A percentile compares a stretch with the other conserved stretches of the same genome.
phyloP scores from a whole-genome alignment of 305 asterid genomes.

The Fraxinus sp. region DNA sequence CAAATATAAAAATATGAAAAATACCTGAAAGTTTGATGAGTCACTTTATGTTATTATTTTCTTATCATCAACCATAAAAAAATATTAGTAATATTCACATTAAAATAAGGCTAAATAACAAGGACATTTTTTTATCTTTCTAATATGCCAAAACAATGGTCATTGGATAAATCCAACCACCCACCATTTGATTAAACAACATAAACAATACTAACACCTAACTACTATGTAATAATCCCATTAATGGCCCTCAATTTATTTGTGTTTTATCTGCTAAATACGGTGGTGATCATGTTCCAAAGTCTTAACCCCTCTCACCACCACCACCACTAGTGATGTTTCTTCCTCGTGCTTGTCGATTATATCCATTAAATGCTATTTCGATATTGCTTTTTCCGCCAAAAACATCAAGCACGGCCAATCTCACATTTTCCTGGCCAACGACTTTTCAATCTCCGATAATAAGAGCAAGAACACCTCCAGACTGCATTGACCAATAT shows the following conservation, averaged over 20 bases:
- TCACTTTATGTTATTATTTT: neutral
- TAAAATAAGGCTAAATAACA: conserved; percentile 14
- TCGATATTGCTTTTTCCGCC: conserved; percentile 23
- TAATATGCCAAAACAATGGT: conserved; percentile 10
- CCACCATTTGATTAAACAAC: conserved; percentile 17
- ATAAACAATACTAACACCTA: conserved; percentile 24
- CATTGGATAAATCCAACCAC: conserved; percentile 1
- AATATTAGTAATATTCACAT: neutral
- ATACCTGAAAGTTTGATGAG: neutral
- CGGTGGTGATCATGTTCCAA: conserved; percentile 28
- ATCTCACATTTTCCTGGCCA: conserved; percentile 19
- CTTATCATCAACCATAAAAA: neutral
- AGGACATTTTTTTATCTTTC: neutral
- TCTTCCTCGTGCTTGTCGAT: conserved; percentile 23
- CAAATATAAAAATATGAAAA: neutral
- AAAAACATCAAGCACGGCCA: conserved; percentile 39
- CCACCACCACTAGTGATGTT: conserved; percentile 22
- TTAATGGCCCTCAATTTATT: neutral
- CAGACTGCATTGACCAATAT: conserved; percentile 14
- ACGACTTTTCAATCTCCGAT: neutral
- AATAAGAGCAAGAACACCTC: neutral
- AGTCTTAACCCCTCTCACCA: conserved; percentile 11
- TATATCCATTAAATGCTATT: conserved; percentile 45
- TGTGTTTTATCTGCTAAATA: conserved; percentile 10
- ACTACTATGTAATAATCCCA: conserved; percentile 22